Percentiles rank a stretch among this genome's conserved stretches.
phyloP scores from a whole-genome alignment of 768 basidiomycete species.

The Chiua virens region DNA sequence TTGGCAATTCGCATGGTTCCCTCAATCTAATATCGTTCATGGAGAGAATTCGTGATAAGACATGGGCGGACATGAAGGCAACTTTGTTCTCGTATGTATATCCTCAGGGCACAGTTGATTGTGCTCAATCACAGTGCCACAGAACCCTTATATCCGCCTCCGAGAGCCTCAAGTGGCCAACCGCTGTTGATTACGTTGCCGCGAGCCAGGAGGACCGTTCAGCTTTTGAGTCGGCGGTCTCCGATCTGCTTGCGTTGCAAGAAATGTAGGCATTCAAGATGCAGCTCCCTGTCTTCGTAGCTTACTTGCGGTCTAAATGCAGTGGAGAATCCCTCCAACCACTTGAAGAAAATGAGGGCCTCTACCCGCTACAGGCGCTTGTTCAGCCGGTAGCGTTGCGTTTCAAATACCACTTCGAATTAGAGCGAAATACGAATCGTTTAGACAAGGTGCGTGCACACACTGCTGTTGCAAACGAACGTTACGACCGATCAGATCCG shows the following conservation, averaged over 20 bases:
- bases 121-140: neutral
- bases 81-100: slow-evolving; percentile 58
- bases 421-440: slow-evolving; percentile 81
- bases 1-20: slow-evolving; percentile 43
- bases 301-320: slow-evolving; percentile 6
- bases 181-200: slow-evolving; percentile 61
- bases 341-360: slow-evolving; percentile 39
- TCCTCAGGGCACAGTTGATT: neutral
- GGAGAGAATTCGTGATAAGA: slow-evolving; percentile 58
- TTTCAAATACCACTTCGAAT: slow-evolving; percentile 96
- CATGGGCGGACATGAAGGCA: slow-evolving; percentile 77
- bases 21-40: slow-evolving; percentile 66
- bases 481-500: neutral
- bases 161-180: slow-evolving; percentile 87
- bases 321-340: slow-evolving; percentile 56
- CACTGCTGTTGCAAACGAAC: neutral
- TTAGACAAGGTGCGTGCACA: slow-evolving; percentile 77
- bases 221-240: slow-evolving; percentile 75
- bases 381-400: slow-evolving; percentile 80
- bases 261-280: slow-evolving; percentile 56
- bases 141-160: slow-evolving; percentile 65
- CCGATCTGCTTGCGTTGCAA: slow-evolving; percentile 76
- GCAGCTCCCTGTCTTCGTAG: neutral
- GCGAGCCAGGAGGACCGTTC: slow-evolving; percentile 50
- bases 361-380: slow-evolving; percentile 85